Percentiles rank a stretch among this genome's conserved stretches.
These are phyloP conservation scores for Mycena polygramma DNA, from an alignment of 768 basidiomycete species.

Conservation along the genomic window DNA sequence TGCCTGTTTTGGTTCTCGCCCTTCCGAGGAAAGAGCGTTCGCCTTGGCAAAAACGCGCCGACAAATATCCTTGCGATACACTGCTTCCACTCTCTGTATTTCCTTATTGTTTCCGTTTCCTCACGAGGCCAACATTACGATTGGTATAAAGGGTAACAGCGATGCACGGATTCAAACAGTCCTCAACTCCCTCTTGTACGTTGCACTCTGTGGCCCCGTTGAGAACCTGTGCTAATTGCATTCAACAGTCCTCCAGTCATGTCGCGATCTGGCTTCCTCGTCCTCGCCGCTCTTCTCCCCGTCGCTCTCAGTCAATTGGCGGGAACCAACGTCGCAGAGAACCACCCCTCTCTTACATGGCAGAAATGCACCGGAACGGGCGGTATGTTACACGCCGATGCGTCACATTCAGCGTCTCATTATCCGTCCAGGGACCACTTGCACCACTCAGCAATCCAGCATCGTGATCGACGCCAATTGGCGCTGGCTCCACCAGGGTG, in stretches of 20 bases:
- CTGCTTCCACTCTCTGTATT: background rate
- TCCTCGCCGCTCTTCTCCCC: conserved; percentile 42
- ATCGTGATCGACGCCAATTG: conserved; percentile 65
- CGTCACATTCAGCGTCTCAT: conserved; percentile 2
- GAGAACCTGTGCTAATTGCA: conserved; percentile 2
- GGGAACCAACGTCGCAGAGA: conserved; percentile 60
- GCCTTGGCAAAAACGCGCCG: background rate
- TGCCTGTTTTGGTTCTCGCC: background rate
- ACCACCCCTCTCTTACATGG: conserved; percentile 57
- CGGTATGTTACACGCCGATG: conserved; percentile 15
- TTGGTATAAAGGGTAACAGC: conserved; percentile 12
- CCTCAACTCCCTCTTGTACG: conserved; percentile 3
- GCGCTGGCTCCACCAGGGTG: conserved; percentile 59
- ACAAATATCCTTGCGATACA: conserved; percentile 18
- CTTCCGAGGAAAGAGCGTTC: conserved; percentile 12
- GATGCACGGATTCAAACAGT: conserved; percentile 9
- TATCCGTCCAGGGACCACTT: conserved; percentile 34
- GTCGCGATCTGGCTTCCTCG: conserved; percentile 22
- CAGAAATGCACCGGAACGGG: conserved; percentile 56
- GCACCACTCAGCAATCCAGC: conserved; percentile 44
- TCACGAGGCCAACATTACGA: conserved; percentile 12
- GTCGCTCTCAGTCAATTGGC: conserved; percentile 58
- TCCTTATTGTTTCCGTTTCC: background rate
- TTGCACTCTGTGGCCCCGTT: background rate
- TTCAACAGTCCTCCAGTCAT: conserved; percentile 4